Evolutionary conservation across 2,329 filamentous ascomycete genomes (phyloP).

Genomic region (Aspergillus aculeatus): DNA sequence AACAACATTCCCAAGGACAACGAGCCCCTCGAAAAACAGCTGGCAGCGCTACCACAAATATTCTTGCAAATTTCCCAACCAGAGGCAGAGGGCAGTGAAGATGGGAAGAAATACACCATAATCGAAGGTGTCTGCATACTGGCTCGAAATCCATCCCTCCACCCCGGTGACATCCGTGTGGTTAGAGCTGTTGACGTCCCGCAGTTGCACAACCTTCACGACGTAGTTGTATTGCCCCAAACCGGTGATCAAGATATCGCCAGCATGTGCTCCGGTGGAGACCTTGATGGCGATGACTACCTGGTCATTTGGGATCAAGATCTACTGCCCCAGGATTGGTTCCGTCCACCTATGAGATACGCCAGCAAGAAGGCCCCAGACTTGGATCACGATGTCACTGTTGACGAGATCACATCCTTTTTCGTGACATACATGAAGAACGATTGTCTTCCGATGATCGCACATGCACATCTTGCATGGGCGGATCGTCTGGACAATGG

Average conservation of each 20-base stretch:
- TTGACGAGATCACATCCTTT: conserved; percentile 75
- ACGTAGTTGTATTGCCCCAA: conserved; percentile 85
- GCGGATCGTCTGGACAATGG: conserved; percentile 65
- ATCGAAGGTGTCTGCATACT: conserved; percentile 78
- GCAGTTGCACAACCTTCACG: conserved; percentile 70
- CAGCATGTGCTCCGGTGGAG: conserved; percentile 94
- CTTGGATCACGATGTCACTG: conserved; percentile 62
- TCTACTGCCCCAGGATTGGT: conserved; percentile 69
- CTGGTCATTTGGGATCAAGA: conserved; percentile 86
- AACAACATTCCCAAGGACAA: conserved; percentile 37
- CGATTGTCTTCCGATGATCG: conserved; percentile 76
- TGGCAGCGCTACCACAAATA: conserved; percentile 70
- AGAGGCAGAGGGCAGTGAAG: conserved; percentile 27
- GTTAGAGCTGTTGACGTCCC: conserved; percentile 78
- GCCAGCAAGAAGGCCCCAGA: conserved; percentile 56
- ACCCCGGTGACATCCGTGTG: conserved; percentile 86
- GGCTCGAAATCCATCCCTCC: conserved; percentile 88
- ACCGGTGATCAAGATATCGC: conserved; percentile 80
- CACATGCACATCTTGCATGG: conserved; percentile 74
- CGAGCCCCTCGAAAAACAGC: conserved; percentile 42
- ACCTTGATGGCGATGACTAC: conserved; percentile 94
- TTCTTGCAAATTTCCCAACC: conserved; percentile 76
- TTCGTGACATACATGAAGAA: conserved; percentile 94
- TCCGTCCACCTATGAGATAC: conserved; percentile 76
- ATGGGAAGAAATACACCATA: conserved; percentile 58